Evolutionary conservation across 2,329 filamentous ascomycete genomes (phyloP), one percentile per base, ranked within the genome.

Genomic region (Gnomoniopsis sp.): DNA sequence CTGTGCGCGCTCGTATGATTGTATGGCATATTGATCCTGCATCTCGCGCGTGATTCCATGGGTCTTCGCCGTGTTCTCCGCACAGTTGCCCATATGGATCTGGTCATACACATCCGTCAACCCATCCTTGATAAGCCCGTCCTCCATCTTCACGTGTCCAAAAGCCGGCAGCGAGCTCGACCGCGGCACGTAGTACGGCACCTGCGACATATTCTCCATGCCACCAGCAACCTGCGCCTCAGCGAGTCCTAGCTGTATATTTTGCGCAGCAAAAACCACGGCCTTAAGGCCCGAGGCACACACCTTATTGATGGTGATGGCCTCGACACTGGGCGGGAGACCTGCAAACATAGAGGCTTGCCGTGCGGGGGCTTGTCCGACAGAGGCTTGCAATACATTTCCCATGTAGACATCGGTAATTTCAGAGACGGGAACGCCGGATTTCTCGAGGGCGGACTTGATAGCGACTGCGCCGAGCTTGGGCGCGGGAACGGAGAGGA

Each of bases 361-460:
- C 51, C 95, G 87, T 22, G 95, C 93, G 2, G 95, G 95, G 0
- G 95, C 86, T 76, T 99, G 95, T 49, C 95, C 95, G 6, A 95
- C 83, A 19, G 84, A 84, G 48, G 83, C 93, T 73, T 92, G 88
- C 44, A 98, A 82, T 11, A 98, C 95, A 69, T 97, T 96, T 71
- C 95, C 95, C 90, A 98, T 96, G 79, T 98, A 98, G 17, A 98
- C 91, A 75, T 96, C 90, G 63, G 88, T 89, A 69, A 98, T 91
- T 71, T 89, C 89, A 36, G 88, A 86, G 54, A 86, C 74, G 1
- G 95, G 93, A 7, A 98, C 83, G 64, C 86, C 88, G 54, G 93
- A 96, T 75, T 95, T 96, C 66, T 88, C 84, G 55, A 99, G 75
- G 30, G 95, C 95, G 49, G 91, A 89, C 74, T 93, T 95, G 78